Base-by-base conservation (phyloP, 495 filamentous ascomycete genomes). In the Physcia stellaris region DNA sequence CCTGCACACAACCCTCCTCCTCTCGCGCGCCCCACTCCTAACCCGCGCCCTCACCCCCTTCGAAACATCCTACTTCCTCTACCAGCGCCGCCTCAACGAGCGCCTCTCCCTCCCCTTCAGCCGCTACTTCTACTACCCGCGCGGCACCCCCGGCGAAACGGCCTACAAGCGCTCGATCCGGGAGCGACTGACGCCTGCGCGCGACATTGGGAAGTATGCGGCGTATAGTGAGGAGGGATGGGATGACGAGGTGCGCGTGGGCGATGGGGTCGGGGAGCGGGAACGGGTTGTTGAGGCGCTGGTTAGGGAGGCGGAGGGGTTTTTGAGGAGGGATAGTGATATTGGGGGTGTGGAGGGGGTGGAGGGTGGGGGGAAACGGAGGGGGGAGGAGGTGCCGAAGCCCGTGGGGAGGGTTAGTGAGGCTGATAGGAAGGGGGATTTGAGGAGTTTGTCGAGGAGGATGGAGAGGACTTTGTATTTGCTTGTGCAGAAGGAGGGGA, bases 41-140 rank as follows among this genome's bases (percentile, higher is more conserved):
- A 96, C 92, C 36, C 81, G 80, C 43, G 67, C 79, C 35, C 79
- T 85, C 13, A 79, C 77, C 23, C 68, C 81, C 10, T 96, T 99
- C 59, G 90, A 99, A 60, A 79, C 84, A 56, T 67, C 87, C 36
- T 95, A 73, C 64, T 90, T 78, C 66, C 83, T 96, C 57, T 99
- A 99, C 66, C 90, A 99, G 62, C 83, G 84, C 43, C 86, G 90
- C 10, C 70, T 99, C 37, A 94, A 99, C 60, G 90, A 99, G 64
- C 85, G 90, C 9, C 67, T 94, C 22, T 74, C 76, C 9, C 68
- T 88, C 6, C 87, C 88, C 2, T 99, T 99, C 64, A 81, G 79
- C 13, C 74, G 80, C 37, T 86, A 83, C 56, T 90, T 95, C 61
- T 99, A 93, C 71, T 93, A 86, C 79, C 93, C 92, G 68, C 79